phyloP scores from a whole-genome alignment of 2,329 filamentous ascomycete species.

The Pseudopyrenochaeta lycopersici region DNA sequence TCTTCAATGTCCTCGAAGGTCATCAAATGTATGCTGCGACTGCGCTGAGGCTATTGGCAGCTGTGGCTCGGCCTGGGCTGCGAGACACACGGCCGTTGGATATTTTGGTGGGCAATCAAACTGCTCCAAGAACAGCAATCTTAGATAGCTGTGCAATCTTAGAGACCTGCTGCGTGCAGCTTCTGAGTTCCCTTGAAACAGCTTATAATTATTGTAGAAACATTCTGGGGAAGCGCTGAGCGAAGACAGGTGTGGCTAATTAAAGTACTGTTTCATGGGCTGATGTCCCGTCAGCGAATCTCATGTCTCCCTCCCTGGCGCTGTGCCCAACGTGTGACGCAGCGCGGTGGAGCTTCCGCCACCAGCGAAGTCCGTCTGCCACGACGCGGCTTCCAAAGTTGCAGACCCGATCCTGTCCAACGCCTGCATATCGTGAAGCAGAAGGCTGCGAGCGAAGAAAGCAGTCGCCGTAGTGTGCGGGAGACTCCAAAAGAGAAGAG shows the following conservation, averaged over 20 bases:
- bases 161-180: no score
- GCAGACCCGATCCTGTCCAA: conserved; percentile 1
- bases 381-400: conserved; percentile 22
- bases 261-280: conserved; percentile 13
- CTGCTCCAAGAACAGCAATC: no score
- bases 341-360: conserved; percentile 39
- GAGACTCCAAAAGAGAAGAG: conserved; percentile 16
- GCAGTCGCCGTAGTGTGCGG: conserved; percentile 3
- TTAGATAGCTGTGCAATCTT: no score
- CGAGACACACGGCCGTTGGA: no score
- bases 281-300: conserved; percentile 5
- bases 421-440: conserved; percentile 4
- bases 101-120: no score
- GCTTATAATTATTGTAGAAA: no score
- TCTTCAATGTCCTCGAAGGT: no score
- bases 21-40: no score
- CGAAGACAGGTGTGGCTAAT: conserved; percentile 1
- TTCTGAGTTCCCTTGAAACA: background rate
- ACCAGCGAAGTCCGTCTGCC: conserved; percentile 29
- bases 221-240: background rate
- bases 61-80: no score
- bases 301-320: conserved; percentile 2
- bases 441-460: background rate
- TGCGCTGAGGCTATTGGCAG: no score
- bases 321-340: conserved; percentile 21